These are phyloP conservation scores for Colletotrichum eremochloae DNA, from an alignment of 2,329 filamentous ascomycete species.

Conservation along the genomic window DNA sequence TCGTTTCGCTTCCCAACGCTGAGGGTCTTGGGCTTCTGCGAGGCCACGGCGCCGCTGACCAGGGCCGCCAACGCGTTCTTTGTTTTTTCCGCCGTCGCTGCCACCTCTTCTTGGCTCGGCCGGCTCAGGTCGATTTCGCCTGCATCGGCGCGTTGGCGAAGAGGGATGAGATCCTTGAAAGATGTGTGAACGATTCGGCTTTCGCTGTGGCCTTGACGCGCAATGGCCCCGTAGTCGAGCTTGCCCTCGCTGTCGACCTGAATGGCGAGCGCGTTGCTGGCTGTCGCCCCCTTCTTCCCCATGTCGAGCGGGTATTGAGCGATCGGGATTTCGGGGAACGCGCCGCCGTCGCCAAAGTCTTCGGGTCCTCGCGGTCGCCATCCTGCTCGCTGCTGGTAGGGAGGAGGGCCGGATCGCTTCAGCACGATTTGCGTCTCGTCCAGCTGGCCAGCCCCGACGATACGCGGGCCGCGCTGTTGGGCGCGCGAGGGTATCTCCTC, in stretches of 20 bases:
- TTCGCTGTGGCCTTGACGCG: conserved; percentile 87
- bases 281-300: conserved; percentile 81
- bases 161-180: conserved; percentile 96
- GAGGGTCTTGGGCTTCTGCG: conserved; percentile 96
- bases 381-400: conserved; percentile 87
- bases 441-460: conserved; percentile 83
- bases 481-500: conserved; percentile 81
- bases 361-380: conserved; percentile 92
- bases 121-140: conserved; percentile 90
- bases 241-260: conserved; percentile 93
- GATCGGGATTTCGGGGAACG: conserved; percentile 92
- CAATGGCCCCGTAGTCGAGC: conserved; percentile 96
- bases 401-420: conserved; percentile 85
- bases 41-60: conserved; percentile 86
- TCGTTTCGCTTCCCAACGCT: conserved; percentile 85
- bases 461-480: conserved; percentile 83
- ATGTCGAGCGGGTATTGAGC: conserved; percentile 97
- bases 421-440: conserved; percentile 89
- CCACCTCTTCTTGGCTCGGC: conserved; percentile 87
- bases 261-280: conserved; percentile 90
- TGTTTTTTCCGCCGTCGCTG: conserved; percentile 87
- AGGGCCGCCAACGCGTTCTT: conserved; percentile 86
- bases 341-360: conserved; percentile 96
- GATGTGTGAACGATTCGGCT: conserved; percentile 90
- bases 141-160: conserved; percentile 91